Percentiles rank a stretch among this genome's conserved stretches.
Evolutionary conservation across 768 basidiomycete genomes (phyloP).

Genomic region (Lactifluus subvellereus): DNA sequence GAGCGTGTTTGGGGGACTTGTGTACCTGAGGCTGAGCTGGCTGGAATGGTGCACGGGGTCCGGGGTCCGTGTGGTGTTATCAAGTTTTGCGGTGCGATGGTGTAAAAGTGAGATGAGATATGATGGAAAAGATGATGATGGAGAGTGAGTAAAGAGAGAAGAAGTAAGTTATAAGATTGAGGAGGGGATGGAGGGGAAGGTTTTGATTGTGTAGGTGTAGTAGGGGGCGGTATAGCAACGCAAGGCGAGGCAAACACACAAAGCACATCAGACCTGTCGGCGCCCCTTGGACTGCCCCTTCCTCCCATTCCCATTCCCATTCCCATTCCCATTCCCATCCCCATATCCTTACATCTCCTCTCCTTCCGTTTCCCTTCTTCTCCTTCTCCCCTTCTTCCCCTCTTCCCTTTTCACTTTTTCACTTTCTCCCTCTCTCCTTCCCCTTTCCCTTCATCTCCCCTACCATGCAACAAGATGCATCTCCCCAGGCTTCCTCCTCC

Average conservation of each 20-base stretch:
- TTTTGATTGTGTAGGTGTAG: no score
- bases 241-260: not conserved
- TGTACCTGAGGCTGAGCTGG: not conserved
- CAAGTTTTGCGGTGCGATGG: not conserved
- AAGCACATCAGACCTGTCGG: not conserved
- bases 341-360: not conserved
- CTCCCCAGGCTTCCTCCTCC: constrained; percentile 59
- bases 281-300: not conserved
- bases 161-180: no score
- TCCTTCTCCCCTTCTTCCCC: constrained; percentile 31
- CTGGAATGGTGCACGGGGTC: not conserved
- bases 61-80: not conserved
- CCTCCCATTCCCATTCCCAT: not conserved
- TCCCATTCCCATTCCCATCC: not conserved
- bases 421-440: constrained; percentile 25
- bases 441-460: constrained; percentile 27
- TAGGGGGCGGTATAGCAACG: not conserved
- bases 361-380: not conserved
- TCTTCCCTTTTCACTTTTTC: constrained; percentile 29
- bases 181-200: not conserved
- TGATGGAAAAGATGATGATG: not conserved
- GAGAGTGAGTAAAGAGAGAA: not conserved
- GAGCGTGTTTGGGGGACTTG: not conserved
- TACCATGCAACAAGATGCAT: constrained; percentile 37
- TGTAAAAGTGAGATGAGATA: constrained; percentile 1